phyloP scores from a whole-genome alignment of 2,329 filamentous ascomycete genomes.

The Botrytis fragariae region DNA sequence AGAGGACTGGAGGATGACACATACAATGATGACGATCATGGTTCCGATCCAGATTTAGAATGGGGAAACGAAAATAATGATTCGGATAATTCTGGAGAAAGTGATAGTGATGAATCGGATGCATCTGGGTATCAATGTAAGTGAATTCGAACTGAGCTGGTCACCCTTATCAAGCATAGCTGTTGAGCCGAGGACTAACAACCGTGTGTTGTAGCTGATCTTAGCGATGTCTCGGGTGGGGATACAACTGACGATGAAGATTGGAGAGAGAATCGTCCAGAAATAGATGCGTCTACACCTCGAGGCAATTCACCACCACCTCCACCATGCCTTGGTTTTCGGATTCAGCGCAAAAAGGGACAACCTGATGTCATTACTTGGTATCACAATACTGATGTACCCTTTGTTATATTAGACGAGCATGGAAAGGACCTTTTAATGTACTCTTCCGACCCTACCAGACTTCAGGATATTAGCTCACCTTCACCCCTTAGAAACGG shows the following conservation, averaged over 20 bases:
- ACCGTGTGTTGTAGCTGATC: conserved; percentile 45
- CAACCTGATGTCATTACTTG: conserved; percentile 39
- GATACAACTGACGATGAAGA: conserved; percentile 19
- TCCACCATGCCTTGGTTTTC: conserved; percentile 19
- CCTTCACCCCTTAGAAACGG: conserved; percentile 18
- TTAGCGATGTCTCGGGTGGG: conserved; percentile 11
- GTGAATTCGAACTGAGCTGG: background rate
- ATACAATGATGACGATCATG: conserved; percentile 17
- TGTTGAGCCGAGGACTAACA: conserved; percentile 1
- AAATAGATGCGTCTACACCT: background rate
- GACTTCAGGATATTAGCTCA: conserved; percentile 20
- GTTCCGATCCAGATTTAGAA: background rate
- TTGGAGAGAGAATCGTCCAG: conserved; percentile 17
- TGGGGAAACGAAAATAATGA: conserved; percentile 13
- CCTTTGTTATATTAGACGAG: conserved; percentile 44
- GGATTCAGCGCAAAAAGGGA: conserved; percentile 19
- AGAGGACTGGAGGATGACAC: conserved; percentile 17
- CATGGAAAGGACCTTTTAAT: conserved; percentile 43
- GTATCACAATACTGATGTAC: conserved; percentile 37
- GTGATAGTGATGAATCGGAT: conserved; percentile 13
- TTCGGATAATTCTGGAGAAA: background rate
- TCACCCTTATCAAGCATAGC: background rate
- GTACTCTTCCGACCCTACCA: conserved; percentile 40
- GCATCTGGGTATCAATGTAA: conserved; percentile 20
- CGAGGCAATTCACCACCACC: conserved; percentile 6